Conservation (phyloP, 257 asterid species). For the Solanum sejunctum region DNA sequence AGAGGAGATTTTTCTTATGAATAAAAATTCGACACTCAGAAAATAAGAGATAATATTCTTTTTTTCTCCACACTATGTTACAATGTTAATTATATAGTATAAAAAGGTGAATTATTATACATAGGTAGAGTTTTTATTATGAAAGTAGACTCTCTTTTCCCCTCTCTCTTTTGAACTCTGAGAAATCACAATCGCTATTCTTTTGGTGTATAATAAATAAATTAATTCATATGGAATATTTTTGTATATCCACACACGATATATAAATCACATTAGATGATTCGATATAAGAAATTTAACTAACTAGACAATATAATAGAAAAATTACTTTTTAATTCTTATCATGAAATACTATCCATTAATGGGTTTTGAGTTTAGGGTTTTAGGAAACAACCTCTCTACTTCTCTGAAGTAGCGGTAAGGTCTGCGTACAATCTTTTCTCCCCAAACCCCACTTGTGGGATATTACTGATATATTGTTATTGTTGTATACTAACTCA, state of each 20-base stretch:
- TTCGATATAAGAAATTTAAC: rapidly evolving
- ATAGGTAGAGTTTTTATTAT: neutral
- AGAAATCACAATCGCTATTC: neutral
- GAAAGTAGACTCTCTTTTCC: neutral
- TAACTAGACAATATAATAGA: neutral
- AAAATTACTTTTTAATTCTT: rapidly evolving
- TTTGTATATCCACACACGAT: rapidly evolving
- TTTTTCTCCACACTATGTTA: neutral
- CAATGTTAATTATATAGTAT: neutral
- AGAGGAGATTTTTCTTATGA: neutral
- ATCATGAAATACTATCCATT: neutral
- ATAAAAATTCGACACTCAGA: neutral
- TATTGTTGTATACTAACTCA: neutral
- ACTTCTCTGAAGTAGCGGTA: too few relatives aligned
- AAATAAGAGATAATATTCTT: neutral
- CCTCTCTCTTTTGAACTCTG: neutral
- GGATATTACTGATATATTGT: too few relatives aligned
- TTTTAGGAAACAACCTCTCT: too few relatives aligned
- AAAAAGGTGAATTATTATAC: neutral
- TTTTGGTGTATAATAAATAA: neutral
- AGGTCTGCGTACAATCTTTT: too few relatives aligned
- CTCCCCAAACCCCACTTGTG: too few relatives aligned
- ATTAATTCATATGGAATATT: neutral
- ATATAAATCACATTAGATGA: neutral
- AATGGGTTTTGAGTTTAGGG: too few relatives aligned